These are phyloP conservation scores for Pseudofabraea citricarpa DNA, from an alignment of 2,329 filamentous ascomycete species.

Conservation along the genomic window DNA sequence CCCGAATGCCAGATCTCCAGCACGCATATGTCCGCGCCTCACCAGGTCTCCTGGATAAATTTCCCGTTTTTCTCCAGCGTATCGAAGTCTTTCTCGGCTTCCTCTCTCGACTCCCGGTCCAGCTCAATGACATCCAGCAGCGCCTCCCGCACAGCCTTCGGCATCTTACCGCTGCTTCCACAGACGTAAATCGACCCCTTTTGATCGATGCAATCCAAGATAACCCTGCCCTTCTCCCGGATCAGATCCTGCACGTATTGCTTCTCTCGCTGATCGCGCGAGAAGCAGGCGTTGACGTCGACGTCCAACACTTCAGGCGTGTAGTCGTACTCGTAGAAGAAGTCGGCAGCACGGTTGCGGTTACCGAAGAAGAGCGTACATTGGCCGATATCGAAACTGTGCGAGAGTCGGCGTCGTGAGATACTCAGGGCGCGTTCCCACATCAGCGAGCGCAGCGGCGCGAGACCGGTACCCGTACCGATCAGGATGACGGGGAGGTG, in stretches of 20 bases:
- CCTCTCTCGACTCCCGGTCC: slow-evolving; percentile 25
- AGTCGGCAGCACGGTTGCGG: slow-evolving; percentile 70
- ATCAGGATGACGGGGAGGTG: slow-evolving; percentile 63
- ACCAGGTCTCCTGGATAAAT: slow-evolving; percentile 71
- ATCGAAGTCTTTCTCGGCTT: slow-evolving; percentile 50
- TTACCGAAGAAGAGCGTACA: slow-evolving; percentile 76
- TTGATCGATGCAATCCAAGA: slow-evolving; percentile 44
- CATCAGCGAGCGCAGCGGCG: slow-evolving; percentile 77
- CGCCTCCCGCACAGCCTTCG: slow-evolving; percentile 62
- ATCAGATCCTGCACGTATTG: slow-evolving; percentile 56
- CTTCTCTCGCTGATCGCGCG: slow-evolving; percentile 60
- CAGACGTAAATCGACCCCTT: slow-evolving; percentile 52
- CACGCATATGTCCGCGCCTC: too few relatives aligned
- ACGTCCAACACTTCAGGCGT: slow-evolving; percentile 39
- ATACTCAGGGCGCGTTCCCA: slow-evolving; percentile 54
- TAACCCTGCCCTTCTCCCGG: slow-evolving; percentile 20
- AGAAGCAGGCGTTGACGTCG: slow-evolving; percentile 61
- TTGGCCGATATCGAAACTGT: slow-evolving; percentile 25
- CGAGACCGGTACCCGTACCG: slow-evolving; percentile 81
- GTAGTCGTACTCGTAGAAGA: slow-evolving; percentile 81
- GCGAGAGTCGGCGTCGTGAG: slow-evolving; percentile 16
- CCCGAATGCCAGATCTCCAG: too few relatives aligned
- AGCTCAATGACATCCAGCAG: slow-evolving; percentile 56
- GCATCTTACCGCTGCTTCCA: slow-evolving; percentile 63
- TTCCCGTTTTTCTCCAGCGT: slow-evolving; percentile 56